Percentiles rank a stretch among this genome's conserved stretches.
These are phyloP conservation scores for Polyporus tsugae DNA, from an alignment of 1,284 basidiomycete genomes.

Conservation along the genomic window DNA sequence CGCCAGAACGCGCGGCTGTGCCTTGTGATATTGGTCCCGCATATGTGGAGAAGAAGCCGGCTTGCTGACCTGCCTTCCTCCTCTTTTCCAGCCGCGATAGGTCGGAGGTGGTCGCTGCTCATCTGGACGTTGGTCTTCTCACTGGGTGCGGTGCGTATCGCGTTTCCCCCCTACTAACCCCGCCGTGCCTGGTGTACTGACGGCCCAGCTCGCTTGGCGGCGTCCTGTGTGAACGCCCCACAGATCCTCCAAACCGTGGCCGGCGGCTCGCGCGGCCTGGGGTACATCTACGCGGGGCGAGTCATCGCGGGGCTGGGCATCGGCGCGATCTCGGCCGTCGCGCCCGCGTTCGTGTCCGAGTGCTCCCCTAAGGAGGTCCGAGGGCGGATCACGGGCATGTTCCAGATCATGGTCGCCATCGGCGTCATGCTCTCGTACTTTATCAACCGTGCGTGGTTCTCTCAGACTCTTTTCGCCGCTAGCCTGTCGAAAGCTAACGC, in stretches of 20 bases:
- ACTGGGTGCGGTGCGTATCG: conserved; percentile 66
- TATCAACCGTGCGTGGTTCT: conserved; percentile 63
- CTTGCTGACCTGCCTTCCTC: not conserved
- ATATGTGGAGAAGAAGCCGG: not conserved
- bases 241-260: conserved; percentile 71
- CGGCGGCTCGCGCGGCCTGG: conserved; percentile 59
- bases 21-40: not conserved
- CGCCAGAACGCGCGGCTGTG: not conserved
- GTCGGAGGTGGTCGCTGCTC: conserved; percentile 64
- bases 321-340: conserved; percentile 71
- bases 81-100: conserved; percentile 53
- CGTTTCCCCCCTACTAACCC: conserved; percentile 23
- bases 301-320: conserved; percentile 76
- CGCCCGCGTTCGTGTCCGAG: conserved; percentile 82
- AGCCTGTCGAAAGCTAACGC: too few species aligned
- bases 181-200: conserved; percentile 13
- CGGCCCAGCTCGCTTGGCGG: not conserved
- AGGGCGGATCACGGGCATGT: conserved; percentile 76
- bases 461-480: too few species aligned
- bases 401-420: conserved; percentile 84
- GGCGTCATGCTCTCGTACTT: conserved; percentile 85
- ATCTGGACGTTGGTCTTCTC: conserved; percentile 68
- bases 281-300: conserved; percentile 79
- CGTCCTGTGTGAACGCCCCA: not conserved
- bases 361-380: conserved; percentile 81